These are phyloP conservation scores for Lactarius hatsudake DNA, from an alignment of 768 basidiomycete species.

Conservation along the genomic window DNA sequence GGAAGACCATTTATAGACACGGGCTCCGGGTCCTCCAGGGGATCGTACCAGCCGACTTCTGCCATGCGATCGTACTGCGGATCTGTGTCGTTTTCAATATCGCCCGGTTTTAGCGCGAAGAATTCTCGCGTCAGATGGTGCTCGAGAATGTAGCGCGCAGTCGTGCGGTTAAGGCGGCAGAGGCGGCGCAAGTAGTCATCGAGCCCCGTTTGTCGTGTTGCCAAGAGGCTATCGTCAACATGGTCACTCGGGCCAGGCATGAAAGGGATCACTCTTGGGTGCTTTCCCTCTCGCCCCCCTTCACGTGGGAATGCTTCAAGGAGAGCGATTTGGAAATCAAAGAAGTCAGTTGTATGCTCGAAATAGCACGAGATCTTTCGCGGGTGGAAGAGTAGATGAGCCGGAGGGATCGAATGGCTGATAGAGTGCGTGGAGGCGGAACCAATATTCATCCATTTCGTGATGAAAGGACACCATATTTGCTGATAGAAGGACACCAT, in stretches of 20 bases:
- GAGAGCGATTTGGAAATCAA: slow-evolving; percentile 91
- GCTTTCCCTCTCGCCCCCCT: slow-evolving; percentile 71
- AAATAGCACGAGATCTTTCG: slow-evolving; percentile 83
- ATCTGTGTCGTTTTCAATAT: slow-evolving; percentile 67
- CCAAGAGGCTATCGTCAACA: slow-evolving; percentile 82
- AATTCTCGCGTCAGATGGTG: slow-evolving; percentile 79
- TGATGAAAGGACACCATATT: slow-evolving; percentile 95
- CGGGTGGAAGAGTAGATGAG: slow-evolving; percentile 53
- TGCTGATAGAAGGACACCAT: slow-evolving; percentile 82
- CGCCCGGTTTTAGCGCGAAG: slow-evolving; percentile 81
- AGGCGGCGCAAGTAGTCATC: slow-evolving; percentile 85
- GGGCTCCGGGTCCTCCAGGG: slow-evolving; percentile 25
- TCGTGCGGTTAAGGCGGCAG: slow-evolving; percentile 62
- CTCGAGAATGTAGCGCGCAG: slow-evolving; percentile 77
- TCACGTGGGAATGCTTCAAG: slow-evolving; percentile 87
- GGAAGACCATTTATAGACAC: slow-evolving; percentile 36
- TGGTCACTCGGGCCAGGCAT: slow-evolving; percentile 93
- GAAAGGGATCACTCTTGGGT: slow-evolving; percentile 81
- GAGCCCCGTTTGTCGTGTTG: slow-evolving; percentile 74
- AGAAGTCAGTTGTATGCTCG: slow-evolving; percentile 97
- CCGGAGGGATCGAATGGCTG: slow-evolving; percentile 73
- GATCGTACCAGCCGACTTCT: slow-evolving; percentile 39
- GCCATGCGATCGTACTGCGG: slow-evolving; percentile 59
- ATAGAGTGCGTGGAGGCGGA: slow-evolving; percentile 86
- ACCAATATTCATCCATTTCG: slow-evolving; percentile 97